These are phyloP conservation scores for Scheffersomyces lignicola DNA, from an alignment of 1,139 yeast genomes.

Conservation along the genomic window DNA sequence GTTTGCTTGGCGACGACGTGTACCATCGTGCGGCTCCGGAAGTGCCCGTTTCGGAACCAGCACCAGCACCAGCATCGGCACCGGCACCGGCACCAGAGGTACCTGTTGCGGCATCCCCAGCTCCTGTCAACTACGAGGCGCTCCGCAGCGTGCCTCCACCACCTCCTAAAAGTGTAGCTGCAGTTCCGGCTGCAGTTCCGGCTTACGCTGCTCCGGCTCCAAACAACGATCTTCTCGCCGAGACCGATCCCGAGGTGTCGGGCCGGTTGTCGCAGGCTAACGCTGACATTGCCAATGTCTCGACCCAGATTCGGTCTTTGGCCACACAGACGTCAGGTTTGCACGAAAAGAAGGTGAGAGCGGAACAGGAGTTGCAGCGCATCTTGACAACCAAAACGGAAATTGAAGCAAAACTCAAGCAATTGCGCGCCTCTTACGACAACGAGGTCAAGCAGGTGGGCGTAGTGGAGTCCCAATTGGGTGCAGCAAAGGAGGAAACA, in stretches of 20 bases:
- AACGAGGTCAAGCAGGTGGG: slow-evolving; percentile 75
- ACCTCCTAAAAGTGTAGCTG: slow-evolving; percentile 21
- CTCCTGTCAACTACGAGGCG: slow-evolving; percentile 45
- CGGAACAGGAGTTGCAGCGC: slow-evolving; percentile 72
- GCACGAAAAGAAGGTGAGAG: slow-evolving; percentile 68
- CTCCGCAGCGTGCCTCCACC: slow-evolving; percentile 52
- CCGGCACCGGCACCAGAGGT: slow-evolving; percentile 6
- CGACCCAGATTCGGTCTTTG: slow-evolving; percentile 80
- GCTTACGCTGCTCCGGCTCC: slow-evolving; percentile 9
- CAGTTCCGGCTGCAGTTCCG: slow-evolving; percentile 13
- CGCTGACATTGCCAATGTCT: slow-evolving; percentile 81
- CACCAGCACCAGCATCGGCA: slow-evolving; percentile 6
- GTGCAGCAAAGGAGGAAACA: slow-evolving; percentile 64
- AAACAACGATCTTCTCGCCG: slow-evolving; percentile 57
- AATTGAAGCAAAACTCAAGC: slow-evolving; percentile 66
- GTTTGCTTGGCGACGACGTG: slow-evolving; percentile 29
- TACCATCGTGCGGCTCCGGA: slow-evolving; percentile 10
- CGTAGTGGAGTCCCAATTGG: slow-evolving; percentile 63
- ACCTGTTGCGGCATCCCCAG: slow-evolving; percentile 13
- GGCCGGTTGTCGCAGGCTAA: slow-evolving; percentile 76
- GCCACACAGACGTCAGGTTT: slow-evolving; percentile 71
- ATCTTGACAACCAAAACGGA: slow-evolving; percentile 67
- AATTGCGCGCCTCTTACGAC: slow-evolving; percentile 71
- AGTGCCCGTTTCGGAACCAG: slow-evolving; percentile 5
- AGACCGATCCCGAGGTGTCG: slow-evolving; percentile 52